A percentile compares a stretch with the other conserved stretches of the same genome.
Evolutionary conservation across 2,329 filamentous ascomycete species (phyloP).

Genomic region (Exserohilum turcica): DNA sequence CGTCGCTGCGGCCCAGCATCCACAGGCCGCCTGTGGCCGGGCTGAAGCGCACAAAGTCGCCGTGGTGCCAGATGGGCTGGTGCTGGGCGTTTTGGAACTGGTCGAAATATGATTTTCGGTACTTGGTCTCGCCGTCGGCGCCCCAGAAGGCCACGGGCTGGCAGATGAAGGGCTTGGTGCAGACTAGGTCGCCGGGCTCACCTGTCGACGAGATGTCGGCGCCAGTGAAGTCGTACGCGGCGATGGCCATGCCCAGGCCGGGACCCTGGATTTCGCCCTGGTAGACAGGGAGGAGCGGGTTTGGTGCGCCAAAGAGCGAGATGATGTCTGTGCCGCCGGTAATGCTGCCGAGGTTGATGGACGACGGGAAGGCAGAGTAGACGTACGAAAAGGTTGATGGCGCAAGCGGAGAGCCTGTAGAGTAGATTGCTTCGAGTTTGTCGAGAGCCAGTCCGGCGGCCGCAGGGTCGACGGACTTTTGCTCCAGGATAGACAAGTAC

Average conservation of each 20-base stretch:
- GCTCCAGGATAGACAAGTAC: slow-evolving; percentile 88
- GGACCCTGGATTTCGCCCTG: slow-evolving; percentile 57
- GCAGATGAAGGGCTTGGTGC: slow-evolving; percentile 82
- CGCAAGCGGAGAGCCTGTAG: slow-evolving; percentile 87
- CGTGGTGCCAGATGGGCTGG: slow-evolving; percentile 82
- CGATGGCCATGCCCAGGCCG: slow-evolving; percentile 58
- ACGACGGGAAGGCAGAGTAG: slow-evolving; percentile 77
- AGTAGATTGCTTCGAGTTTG: slow-evolving; percentile 83
- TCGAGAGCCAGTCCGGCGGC: slow-evolving; percentile 57
- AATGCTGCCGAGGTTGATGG: slow-evolving; percentile 89
- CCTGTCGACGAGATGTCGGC: slow-evolving; percentile 64
- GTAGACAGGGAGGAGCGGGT: slow-evolving; percentile 58
- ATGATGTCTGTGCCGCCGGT: slow-evolving; percentile 97
- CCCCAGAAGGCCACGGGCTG: slow-evolving; percentile 93
- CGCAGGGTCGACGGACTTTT: slow-evolving; percentile 58
- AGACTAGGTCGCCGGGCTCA: slow-evolving; percentile 86
- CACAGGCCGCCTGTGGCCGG: slow-evolving; percentile 74
- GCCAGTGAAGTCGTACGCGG: slow-evolving; percentile 59
- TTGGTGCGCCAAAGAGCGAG: slow-evolving; percentile 88
- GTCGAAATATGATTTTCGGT: slow-evolving; percentile 85
- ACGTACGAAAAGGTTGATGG: slow-evolving; percentile 93
- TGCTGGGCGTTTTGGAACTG: slow-evolving; percentile 63
- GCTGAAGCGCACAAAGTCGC: slow-evolving; percentile 82
- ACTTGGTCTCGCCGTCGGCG: slow-evolving; percentile 71
- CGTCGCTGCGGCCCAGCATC: slow-evolving; percentile 92